Percentiles rank a stretch among this genome's conserved stretches.
These are phyloP conservation scores for Hypoxylon intermedium DNA, from an alignment of 495 filamentous ascomycete genomes.

Conservation along the genomic window DNA sequence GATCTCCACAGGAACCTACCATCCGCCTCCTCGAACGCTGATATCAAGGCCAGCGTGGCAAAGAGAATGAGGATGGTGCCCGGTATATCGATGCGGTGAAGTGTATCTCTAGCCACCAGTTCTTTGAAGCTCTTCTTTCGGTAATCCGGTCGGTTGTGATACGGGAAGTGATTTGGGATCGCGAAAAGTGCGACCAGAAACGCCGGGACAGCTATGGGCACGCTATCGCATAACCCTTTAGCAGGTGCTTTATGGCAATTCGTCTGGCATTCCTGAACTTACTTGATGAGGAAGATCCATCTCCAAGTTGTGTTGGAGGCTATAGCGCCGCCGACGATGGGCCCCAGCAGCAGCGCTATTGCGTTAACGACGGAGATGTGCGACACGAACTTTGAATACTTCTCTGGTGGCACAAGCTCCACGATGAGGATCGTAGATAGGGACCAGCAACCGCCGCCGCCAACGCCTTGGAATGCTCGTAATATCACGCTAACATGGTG, in stretches of 20 bases:
- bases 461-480: slow-evolving; percentile 53
- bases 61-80: slow-evolving; percentile 35
- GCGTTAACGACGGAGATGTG: slow-evolving; percentile 29
- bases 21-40: slow-evolving; percentile 43
- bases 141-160: slow-evolving; percentile 12
- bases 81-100: slow-evolving; percentile 16
- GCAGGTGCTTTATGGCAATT: slow-evolving; percentile 6
- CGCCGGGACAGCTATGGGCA: not conserved
- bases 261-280: not conserved
- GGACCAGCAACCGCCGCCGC: slow-evolving; percentile 48
- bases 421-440: slow-evolving; percentile 47
- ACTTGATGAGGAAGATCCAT: slow-evolving; percentile 50
- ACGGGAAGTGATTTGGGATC: slow-evolving; percentile 21
- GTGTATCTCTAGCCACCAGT: not conserved
- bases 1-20: slow-evolving; percentile 36
- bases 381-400: slow-evolving; percentile 28
- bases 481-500: slow-evolving; percentile 40
- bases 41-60: slow-evolving; percentile 28
- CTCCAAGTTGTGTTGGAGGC: slow-evolving; percentile 48
- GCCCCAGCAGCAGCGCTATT: slow-evolving; percentile 47
- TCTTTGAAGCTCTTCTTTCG: not conserved
- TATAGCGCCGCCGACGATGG: slow-evolving; percentile 52
- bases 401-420: slow-evolving; percentile 46
- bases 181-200: slow-evolving; percentile 1
- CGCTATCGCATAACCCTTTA: not conserved